A percentile compares a stretch with the other conserved stretches of the same genome.
Conservation (phyloP, 257 asterid species). For the Nicotiana noctiflora region DNA sequence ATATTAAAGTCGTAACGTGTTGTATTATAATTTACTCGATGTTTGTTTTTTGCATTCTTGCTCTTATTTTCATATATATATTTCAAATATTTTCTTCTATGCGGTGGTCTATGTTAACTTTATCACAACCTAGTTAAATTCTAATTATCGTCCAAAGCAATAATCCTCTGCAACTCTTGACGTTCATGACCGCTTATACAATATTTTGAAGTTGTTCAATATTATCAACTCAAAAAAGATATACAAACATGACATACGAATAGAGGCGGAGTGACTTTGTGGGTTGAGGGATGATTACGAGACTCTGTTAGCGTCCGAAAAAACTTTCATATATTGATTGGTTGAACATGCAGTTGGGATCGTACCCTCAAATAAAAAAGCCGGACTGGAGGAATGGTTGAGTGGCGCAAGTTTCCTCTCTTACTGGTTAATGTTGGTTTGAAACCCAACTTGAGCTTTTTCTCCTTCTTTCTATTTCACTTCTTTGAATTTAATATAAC, state of each 20-base stretch:
- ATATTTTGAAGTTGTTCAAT: not conserved
- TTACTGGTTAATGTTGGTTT: too few species aligned
- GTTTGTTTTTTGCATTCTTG: not conserved
- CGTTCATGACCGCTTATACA: not conserved
- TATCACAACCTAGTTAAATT: not conserved
- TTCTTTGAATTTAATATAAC: too few species aligned
- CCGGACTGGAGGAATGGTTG: too few species aligned
- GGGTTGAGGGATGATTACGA: too few species aligned
- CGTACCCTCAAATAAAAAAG: too few species aligned
- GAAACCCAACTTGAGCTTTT: too few species aligned
- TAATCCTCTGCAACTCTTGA: not conserved
- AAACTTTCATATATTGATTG: too few species aligned
- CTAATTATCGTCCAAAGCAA: not conserved
- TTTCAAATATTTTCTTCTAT: not conserved
- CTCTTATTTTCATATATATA: not conserved
- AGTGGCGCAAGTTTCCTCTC: too few species aligned
- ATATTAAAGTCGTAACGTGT: not conserved
- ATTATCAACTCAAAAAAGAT: not conserved
- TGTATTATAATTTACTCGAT: not conserved
- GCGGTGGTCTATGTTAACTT: not conserved
- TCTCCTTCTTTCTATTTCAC: too few species aligned
- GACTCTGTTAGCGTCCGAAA: too few species aligned
- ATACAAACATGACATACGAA: not conserved
- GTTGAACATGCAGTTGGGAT: too few species aligned
- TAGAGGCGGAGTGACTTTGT: too few species aligned